Percentiles rank a stretch among this genome's conserved stretches.
phyloP scores from a whole-genome alignment of 495 filamentous ascomycete species.

The Poronia punctata region DNA sequence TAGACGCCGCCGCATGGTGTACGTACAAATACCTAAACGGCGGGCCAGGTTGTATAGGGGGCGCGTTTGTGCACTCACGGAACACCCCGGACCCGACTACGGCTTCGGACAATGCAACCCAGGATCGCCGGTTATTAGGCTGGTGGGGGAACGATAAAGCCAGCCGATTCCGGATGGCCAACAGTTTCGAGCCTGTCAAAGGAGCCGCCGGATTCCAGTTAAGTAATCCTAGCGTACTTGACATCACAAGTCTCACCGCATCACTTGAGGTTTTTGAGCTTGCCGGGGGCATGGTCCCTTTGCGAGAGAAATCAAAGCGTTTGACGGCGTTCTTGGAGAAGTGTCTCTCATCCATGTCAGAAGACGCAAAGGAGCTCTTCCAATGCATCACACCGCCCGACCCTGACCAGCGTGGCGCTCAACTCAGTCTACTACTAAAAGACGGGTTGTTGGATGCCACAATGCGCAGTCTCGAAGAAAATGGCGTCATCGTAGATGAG shows the following conservation, averaged over 20 bases:
- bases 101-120: conserved; percentile 26
- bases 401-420: conserved; percentile 68
- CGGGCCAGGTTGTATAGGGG: conserved; percentile 82
- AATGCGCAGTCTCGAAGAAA: conserved; percentile 58
- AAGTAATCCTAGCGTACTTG: conserved; percentile 59
- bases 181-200: conserved; percentile 63
- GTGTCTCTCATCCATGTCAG: conserved; percentile 45
- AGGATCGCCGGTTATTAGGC: conserved; percentile 58
- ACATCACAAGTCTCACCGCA: conserved; percentile 63
- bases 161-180: conserved; percentile 73
- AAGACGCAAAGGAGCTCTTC: conserved; percentile 49
- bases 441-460: conserved; percentile 63
- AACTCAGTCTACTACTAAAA: conserved; percentile 68
- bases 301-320: conserved; percentile 67
- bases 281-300: conserved; percentile 56
- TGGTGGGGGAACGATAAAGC: conserved; percentile 86
- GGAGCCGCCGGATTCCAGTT: conserved; percentile 67
- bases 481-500: conserved; percentile 79
- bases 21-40: conserved; percentile 95
- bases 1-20: conserved; percentile 97
- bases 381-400: conserved; percentile 75
- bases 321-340: conserved; percentile 78
- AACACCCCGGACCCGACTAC: conserved; percentile 51
- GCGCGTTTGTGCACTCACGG: conserved; percentile 76
- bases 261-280: conserved; percentile 72